Evolutionary conservation across 768 basidiomycete genomes (phyloP), one percentile per base, ranked within the genome.

Genomic region (Rhizopogon vulgaris): DNA sequence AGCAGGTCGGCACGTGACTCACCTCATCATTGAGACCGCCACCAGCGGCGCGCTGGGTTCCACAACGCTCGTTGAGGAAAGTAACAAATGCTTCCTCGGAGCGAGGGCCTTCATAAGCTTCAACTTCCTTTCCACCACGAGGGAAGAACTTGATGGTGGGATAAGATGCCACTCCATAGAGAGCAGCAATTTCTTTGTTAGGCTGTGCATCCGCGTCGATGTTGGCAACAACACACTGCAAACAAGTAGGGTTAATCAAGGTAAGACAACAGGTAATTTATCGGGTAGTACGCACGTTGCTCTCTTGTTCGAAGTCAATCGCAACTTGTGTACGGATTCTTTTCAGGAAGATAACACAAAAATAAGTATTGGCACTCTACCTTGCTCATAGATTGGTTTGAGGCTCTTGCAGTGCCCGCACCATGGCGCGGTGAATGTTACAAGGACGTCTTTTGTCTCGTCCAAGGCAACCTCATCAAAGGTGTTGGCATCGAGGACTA

Each of bases 141-240:
- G 89, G 78, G 83, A 93, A 96, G 77, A 94, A 94, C 69, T 92
- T 94, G 75, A 99, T 82, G 17, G 94, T 98, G 0, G 96, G 96
- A 82, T 83, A 99, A 53, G 85, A 81, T 17, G 68, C 61, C 52
- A 99, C 79, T 5, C 75, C 87, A 62, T 94, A 94, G 64, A 82
- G 79, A 36, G 65, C 56, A 8, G 85, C 83, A 48, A 96, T 69
- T 18, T 77, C 79, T 59, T 78, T 78, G 76, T 96, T 95, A 66
- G 75, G 75, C 55, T 83, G 76, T 37, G 88, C 87, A 66, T 98
- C 93, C 18, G 87, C 93, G 69, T 98, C 85, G 54, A 97, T 71
- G 68, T 95, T 92, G 27, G 92, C 94, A 51, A 99, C 81, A 51
- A 95, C 70, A 64, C 91, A 94, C 90, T 93, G 56, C 28, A 25